phyloP scores from a whole-genome alignment of 352 stramenopile species.

The Pythium brachiatum region DNA sequence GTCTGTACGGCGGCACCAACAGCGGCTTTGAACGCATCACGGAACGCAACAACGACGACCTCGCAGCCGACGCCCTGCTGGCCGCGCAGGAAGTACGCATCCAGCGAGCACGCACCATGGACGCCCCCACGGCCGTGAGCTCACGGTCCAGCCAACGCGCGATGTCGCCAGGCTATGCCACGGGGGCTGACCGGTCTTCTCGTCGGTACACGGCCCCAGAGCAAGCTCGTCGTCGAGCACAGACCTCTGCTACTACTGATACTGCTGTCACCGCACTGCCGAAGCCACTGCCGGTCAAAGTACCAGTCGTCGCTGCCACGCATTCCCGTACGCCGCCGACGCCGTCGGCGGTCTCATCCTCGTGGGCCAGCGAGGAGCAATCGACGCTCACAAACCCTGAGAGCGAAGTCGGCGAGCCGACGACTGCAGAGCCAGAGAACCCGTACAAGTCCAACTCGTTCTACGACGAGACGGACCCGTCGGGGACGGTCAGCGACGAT shows the following conservation, averaged over 20 bases:
- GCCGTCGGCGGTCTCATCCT: conserved; percentile 5
- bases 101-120: conserved; percentile 2
- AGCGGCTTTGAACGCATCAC: conserved; percentile 23
- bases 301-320: neutral
- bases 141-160: neutral
- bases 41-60: conserved; percentile 3
- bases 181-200: conserved; percentile 9
- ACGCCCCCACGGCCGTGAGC: neutral
- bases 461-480: conserved; percentile 27
- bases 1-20: conserved; percentile 52
- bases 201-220: conserved; percentile 22
- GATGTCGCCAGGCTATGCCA: neutral
- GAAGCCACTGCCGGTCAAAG: neutral
- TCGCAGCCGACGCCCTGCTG: conserved; percentile 12
- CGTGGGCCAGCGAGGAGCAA: conserved; percentile 24
- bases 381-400: conserved; percentile 7
- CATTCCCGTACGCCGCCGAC: conserved; percentile 12
- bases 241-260: conserved; percentile 1
- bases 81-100: conserved; percentile 6
- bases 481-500: conserved; percentile 27
- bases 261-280: neutral
- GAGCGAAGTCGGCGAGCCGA: conserved; percentile 9
- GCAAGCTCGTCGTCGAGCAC: conserved; percentile 3
- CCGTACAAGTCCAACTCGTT: conserved; percentile 28
- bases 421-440: conserved; percentile 4